Evolutionary conservation across 2,329 filamentous ascomycete species (phyloP), one percentile per base, ranked within the genome.

Genomic region (Epicoccum nigrum): DNA sequence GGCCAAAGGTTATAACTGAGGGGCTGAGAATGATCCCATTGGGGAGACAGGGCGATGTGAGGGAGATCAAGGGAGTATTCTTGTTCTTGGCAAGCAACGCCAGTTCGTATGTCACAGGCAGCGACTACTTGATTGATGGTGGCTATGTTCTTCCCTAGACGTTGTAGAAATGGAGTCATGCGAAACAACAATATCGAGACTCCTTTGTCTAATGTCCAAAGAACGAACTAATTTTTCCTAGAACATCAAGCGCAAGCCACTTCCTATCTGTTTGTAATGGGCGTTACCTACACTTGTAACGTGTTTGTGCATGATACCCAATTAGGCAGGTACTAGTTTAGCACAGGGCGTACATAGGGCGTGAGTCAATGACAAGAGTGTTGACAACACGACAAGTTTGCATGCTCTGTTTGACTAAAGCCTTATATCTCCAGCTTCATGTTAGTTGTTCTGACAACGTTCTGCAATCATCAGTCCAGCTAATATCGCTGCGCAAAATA

Each of bases 61-160:
- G 84, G 55, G 90, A 95, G 76, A 79, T 95, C 54, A 92, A 93
- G 76, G 90, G 89, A 3, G 84, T 87, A 13, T 95, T 88, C 69
- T 74, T 95, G 43, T 94, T 91, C 70, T 75, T 95, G 46, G 87
- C 88, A 6, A 89, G 86, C n/a, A 89, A 94, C 73, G 90, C 90
- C 3, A 35, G 30, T 7, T 82, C 85, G 13, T 95, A 90, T 72
- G 89, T 86, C 8, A 94, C 90, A 1, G 90, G 89, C 0, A 79
- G 82, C 7, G 87, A 92, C 69, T 77, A 92, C 37, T 74, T 89
- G 44, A 82, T 92, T 34, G 90, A 94, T 69, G 90, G 89, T 33
- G 88, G 88, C 37, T 91, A 91, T 70, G 80, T 78, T 2, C 52
- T 77, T 35, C 73, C 74, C n/a, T 39, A 39, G 19, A 30, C 7